phyloP scores from a whole-genome alignment of 2,329 filamentous ascomycete species.

The Chalara sp. region DNA sequence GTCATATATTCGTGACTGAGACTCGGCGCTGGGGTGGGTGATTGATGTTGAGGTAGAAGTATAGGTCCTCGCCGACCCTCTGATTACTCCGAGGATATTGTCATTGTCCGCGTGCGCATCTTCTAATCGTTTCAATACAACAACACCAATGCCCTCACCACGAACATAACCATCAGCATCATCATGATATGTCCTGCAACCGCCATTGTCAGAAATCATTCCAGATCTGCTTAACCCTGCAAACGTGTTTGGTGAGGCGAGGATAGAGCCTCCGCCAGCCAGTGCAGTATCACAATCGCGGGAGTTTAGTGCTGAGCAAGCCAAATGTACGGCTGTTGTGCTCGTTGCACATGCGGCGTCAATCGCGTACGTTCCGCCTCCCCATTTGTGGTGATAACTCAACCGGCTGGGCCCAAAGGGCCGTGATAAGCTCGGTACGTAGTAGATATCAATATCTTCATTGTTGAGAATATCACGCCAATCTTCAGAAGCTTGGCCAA shows the following conservation, averaged over 20 bases:
- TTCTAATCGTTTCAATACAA: slow-evolving; percentile 44
- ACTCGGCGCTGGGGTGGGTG: slow-evolving; percentile 72
- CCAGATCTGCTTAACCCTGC: slow-evolving; percentile 23
- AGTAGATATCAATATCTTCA: slow-evolving; percentile 24
- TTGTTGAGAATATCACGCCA: slow-evolving; percentile 25
- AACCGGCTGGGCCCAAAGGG: slow-evolving; percentile 29
- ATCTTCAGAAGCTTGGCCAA: slow-evolving; percentile 25
- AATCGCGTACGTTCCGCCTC: slow-evolving; percentile 32
- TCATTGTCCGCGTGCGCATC: slow-evolving; percentile 45
- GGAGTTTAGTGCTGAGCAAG: slow-evolving; percentile 22
- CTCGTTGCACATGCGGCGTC: slow-evolving; percentile 37
- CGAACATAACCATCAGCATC: slow-evolving; percentile 47
- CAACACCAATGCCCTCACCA: slow-evolving; percentile 39
- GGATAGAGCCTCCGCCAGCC: slow-evolving; percentile 22
- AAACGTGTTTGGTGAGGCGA: slow-evolving; percentile 25
- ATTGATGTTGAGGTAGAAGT: slow-evolving; percentile 77
- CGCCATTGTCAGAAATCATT: slow-evolving; percentile 30
- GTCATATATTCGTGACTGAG: slow-evolving; percentile 67
- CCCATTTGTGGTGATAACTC: slow-evolving; percentile 36
- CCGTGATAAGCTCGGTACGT: slow-evolving; percentile 22
- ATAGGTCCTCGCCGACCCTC: slow-evolving; percentile 73
- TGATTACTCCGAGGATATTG: slow-evolving; percentile 46
- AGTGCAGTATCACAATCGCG: slow-evolving; percentile 25
- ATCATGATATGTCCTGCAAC: slow-evolving; percentile 42
- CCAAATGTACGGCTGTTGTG: slow-evolving; percentile 28